Base-by-base conservation (phyloP, 495 filamentous ascomycete species). In the Xylaria longipes region DNA sequence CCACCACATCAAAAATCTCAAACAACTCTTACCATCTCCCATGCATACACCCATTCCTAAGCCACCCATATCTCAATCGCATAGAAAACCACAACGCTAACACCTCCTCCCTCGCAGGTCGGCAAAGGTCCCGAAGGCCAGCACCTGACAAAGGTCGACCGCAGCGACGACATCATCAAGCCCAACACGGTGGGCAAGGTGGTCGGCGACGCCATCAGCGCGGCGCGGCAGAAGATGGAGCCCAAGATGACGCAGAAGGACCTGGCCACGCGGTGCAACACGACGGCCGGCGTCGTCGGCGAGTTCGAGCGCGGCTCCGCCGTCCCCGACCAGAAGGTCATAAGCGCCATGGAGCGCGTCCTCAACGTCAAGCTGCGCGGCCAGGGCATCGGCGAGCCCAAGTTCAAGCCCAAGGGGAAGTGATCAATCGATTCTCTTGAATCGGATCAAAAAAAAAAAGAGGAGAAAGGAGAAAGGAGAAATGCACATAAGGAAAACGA, bases 241-340 rank as follows among this genome's bases (percentile, higher is more conserved):
- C 90, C 90, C 70, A 94, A 96, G 84, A 93, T 98, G 92, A 96
- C 95, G 43, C 96, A 98, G 87, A 97, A 96, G 86, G 94, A 98
- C 75, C 90, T 98, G 52, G 97, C 94, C 62, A 95, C 91, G 73
- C 95, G 95, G 87, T 94, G 93, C 85, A 97, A 97, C 86, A 94
- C 92, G 71, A 95, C 93, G 57, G 87, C 87, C 46, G 88, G 88
- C 72, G 84, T 94, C 73, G 85, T 98, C 71, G 92, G 93, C 79
- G 91, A 94, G 78, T 94, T 95, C 77, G 95, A 98, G 90, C 86
- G 89, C 68, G 94, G 94, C 67, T 87, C 89, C 76, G 94, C 92
- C 71, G 79, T 89, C 31, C 93, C 93, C 41, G 93, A 97, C 82
- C 93, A 96, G 85, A 94, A 95, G 89, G 85, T 97, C 58, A 85